Percentiles rank a stretch among this genome's conserved stretches.
Conservation (phyloP, 257 asterid species). For the Ocimum tenuiflorum region DNA sequence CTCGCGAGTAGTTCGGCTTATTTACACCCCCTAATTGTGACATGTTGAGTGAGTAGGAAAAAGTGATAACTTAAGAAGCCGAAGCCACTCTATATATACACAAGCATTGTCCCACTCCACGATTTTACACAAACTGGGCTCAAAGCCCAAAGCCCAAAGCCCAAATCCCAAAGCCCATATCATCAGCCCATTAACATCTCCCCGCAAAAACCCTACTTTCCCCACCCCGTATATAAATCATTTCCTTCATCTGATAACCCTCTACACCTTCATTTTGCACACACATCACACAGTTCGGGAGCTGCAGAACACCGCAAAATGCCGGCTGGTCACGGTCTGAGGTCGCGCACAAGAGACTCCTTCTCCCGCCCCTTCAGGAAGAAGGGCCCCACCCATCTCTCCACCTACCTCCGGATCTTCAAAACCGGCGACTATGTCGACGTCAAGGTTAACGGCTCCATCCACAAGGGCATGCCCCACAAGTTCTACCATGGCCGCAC, state of each 20-base stretch:
- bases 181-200: conserved; percentile 3
- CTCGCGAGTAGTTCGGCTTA: no score
- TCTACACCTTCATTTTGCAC: not conserved
- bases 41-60: no score
- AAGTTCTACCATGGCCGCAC: conserved; percentile 67
- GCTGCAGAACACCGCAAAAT: conserved; percentile 19
- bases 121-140: not conserved
- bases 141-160: not conserved
- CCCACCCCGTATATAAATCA: conserved; percentile 4
- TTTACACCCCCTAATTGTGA: no score
- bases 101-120: no score
- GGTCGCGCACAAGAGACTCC: conserved; percentile 51
- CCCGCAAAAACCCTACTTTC: conserved; percentile 20
- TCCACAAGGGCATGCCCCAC: conserved; percentile 66
- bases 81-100: no score
- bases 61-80: no score
- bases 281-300: conserved; percentile 7
- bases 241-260: not conserved
- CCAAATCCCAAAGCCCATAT: not conserved
- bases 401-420: conserved; percentile 48
- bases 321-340: conserved; percentile 68
- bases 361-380: conserved; percentile 50
- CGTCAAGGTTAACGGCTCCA: conserved; percentile 53
- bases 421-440: conserved; percentile 56
- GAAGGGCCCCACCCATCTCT: conserved; percentile 49